phyloP scores from a whole-genome alignment of 106 monocot genomes.

The Dactylorhiza incarnata region DNA sequence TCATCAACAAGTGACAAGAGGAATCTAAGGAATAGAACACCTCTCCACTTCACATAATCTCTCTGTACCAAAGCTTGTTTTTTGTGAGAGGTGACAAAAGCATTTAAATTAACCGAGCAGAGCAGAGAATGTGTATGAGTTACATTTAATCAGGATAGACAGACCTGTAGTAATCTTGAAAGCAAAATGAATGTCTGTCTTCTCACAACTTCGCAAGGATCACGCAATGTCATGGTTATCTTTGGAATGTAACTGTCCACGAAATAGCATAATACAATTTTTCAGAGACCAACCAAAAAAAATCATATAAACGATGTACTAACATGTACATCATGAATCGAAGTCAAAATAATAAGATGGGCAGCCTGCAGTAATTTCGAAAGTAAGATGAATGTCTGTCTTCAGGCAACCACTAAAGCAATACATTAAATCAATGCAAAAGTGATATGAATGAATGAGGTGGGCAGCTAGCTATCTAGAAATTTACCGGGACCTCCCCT shows the following conservation, averaged over 20 bases:
- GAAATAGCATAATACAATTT: neutral
- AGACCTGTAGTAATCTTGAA: constrained; percentile 83
- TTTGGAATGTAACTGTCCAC: constrained; percentile 70
- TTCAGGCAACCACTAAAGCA: constrained; percentile 78
- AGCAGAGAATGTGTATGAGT: too few relatives aligned
- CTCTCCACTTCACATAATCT: constrained; percentile 99
- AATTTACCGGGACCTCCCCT: too few relatives aligned
- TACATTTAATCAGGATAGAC: constrained; percentile 7
- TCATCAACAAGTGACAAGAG: constrained; percentile 87
- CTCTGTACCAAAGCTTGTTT: constrained; percentile 39
- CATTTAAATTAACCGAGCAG: neutral
- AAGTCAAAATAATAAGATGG: neutral
- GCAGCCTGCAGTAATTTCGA: constrained; percentile 73
- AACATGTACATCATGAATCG: neutral
- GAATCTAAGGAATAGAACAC: constrained; percentile 88
- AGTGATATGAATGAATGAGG: too few relatives aligned
- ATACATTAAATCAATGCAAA: too few relatives aligned
- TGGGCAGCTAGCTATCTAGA: too few relatives aligned
- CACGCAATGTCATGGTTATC: constrained; percentile 70
- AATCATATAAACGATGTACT: neutral
- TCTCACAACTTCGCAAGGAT: constrained; percentile 93
- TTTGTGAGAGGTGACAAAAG: neutral
- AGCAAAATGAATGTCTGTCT: constrained; percentile 91
- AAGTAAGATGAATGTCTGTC: constrained; percentile 90
- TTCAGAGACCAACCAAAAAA: neutral